These are phyloP conservation scores for Sporothrix globosa DNA, from an alignment of 2,329 filamentous ascomycete genomes.

Conservation along the genomic window DNA sequence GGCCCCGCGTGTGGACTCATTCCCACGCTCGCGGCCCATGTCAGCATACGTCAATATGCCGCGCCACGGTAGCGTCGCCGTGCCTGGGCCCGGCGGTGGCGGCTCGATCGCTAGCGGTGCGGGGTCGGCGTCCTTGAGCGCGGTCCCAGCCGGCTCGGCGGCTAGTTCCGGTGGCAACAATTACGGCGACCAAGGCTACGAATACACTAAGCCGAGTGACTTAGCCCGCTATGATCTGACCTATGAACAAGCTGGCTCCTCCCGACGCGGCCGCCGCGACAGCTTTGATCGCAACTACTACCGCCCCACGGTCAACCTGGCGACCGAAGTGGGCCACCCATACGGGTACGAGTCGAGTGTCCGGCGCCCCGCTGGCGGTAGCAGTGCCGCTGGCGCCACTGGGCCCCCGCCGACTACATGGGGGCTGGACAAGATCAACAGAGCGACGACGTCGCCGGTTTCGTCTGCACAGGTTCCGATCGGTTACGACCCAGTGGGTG, in stretches of 20 bases:
- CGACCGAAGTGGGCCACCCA: conserved; percentile 52
- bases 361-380: conserved; percentile 21
- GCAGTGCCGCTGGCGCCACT: conserved; percentile 39
- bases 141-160: conserved; percentile 16
- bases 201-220: conserved; percentile 66
- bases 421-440: conserved; percentile 70
- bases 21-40: conserved; percentile 47
- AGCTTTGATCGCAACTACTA: conserved; percentile 60
- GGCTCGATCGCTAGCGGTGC: conserved; percentile 36
- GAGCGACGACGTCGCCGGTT: conserved; percentile 41
- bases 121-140: conserved; percentile 13
- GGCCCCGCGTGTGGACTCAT: conserved; percentile 43
- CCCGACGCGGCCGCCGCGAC: conserved; percentile 52
- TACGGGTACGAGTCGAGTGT: conserved; percentile 48
- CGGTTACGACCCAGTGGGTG: conserved; percentile 52
- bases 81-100: background rate
- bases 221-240: conserved; percentile 65
- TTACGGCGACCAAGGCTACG: conserved; percentile 63
- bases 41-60: conserved; percentile 51
- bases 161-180: conserved; percentile 44
- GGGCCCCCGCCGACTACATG: conserved; percentile 70
- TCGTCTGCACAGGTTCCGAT: background rate
- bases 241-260: conserved; percentile 48
- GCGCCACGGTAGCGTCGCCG: conserved; percentile 47
- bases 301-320: conserved; percentile 58